Evolutionary conservation across 768 basidiomycete genomes (phyloP).

Genomic region (Daedaleopsis nitida): DNA sequence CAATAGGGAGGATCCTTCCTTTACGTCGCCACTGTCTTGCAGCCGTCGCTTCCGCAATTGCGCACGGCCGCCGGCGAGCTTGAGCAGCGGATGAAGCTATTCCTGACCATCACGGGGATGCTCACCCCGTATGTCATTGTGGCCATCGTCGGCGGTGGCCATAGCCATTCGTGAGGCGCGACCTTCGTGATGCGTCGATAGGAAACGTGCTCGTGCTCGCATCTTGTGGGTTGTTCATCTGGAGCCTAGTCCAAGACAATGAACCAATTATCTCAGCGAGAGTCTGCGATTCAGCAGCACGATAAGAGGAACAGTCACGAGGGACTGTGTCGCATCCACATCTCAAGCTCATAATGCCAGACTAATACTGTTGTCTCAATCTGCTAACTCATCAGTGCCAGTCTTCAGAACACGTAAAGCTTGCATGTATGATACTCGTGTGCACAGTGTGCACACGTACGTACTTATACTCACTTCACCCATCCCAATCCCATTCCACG

Average conservation of each 20-base stretch:
- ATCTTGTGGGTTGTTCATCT: background rate
- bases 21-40: conserved; percentile 27
- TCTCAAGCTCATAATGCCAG: too few relatives aligned
- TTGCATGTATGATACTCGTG: too few relatives aligned
- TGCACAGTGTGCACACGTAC: too few relatives aligned
- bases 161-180: conserved; percentile 4
- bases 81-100: background rate
- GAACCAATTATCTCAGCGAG: too few relatives aligned
- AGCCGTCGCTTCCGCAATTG: conserved; percentile 14
- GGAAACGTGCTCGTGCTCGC: background rate
- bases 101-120: conserved; percentile 20
- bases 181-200: background rate
- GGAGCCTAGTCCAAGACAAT: background rate
- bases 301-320: too few relatives aligned
- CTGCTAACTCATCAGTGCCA: too few relatives aligned
- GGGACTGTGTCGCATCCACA: too few relatives aligned
- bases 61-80: conserved; percentile 1
- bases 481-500: too few relatives aligned
- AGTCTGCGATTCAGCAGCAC: too few relatives aligned
- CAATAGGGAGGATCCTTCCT: conserved; percentile 24
- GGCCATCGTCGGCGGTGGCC: conserved; percentile 15
- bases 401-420: too few relatives aligned
- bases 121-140: conserved; percentile 17
- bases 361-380: too few relatives aligned
- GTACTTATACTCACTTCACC: too few relatives aligned